phyloP scores from a whole-genome alignment of 2,329 filamentous ascomycete species.

The Epichloe aotearoae region DNA sequence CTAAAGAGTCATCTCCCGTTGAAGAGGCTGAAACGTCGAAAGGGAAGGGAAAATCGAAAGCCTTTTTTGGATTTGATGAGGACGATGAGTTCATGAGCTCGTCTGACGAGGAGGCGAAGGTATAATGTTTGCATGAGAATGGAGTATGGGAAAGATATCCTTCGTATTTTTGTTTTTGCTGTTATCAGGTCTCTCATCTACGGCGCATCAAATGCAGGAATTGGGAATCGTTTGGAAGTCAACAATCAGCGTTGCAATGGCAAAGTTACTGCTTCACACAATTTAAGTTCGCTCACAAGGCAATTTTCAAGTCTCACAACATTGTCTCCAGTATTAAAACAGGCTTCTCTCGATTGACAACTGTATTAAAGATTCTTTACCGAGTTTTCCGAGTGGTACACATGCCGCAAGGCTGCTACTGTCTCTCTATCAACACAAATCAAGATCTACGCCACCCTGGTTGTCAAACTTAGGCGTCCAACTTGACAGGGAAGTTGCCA shows the following conservation, averaged over 20 bases:
- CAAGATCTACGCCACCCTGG: slow-evolving; percentile 10
- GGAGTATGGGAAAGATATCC: not conserved
- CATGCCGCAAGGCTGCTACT: slow-evolving; percentile 21
- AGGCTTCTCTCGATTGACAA: slow-evolving; percentile 8
- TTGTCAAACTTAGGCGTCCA: slow-evolving; percentile 40
- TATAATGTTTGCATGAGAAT: not conserved
- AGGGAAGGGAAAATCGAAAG: slow-evolving; percentile 25
- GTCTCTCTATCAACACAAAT: slow-evolving; percentile 15
- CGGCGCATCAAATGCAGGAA: not conserved
- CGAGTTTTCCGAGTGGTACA: slow-evolving; percentile 22
- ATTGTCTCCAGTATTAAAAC: slow-evolving; percentile 3
- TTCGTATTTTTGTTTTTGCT: not conserved
- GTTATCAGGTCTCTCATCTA: not conserved
- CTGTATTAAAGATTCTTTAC: slow-evolving; percentile 17
- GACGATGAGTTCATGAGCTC: slow-evolving; percentile 64
- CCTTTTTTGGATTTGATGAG: slow-evolving; percentile 71
- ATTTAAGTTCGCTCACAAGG: not conserved
- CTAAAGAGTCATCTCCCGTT: slow-evolving; percentile 36
- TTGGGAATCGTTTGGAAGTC: not conserved
- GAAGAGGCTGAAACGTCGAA: slow-evolving; percentile 25
- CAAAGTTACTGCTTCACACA: not conserved
- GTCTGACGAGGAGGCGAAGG: slow-evolving; percentile 40
- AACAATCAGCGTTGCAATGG: not conserved
- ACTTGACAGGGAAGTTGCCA: slow-evolving; percentile 52
- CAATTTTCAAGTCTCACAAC: not conserved